Conservation (phyloP, 495 filamentous ascomycete species). For the Parachaetomium inaequale region DNA sequence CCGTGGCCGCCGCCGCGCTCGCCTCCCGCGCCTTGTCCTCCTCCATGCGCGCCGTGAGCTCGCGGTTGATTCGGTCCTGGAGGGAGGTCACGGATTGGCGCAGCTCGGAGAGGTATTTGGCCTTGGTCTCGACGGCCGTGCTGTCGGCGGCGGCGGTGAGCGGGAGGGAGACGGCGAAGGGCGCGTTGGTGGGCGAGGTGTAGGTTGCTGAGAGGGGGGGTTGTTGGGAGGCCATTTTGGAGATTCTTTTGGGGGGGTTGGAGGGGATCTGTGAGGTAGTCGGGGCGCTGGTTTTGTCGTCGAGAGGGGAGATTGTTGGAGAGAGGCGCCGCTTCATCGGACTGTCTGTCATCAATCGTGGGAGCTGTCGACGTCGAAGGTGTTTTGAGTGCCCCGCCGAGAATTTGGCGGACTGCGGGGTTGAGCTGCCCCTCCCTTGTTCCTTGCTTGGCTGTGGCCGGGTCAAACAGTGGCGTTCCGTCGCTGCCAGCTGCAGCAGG, state of each 20-base stretch:
- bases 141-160: constrained; percentile 39
- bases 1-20: constrained; percentile 21
- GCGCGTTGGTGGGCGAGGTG: constrained; percentile 50
- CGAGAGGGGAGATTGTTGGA: not conserved
- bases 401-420: constrained; percentile 12
- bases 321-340: not conserved
- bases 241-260: not conserved
- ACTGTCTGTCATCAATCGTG: not conserved
- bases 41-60: constrained; percentile 85
- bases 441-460: not conserved
- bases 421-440: constrained; percentile 8
- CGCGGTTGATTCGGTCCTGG: constrained; percentile 74
- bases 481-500: constrained; percentile 11
- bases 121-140: constrained; percentile 50
- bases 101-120: constrained; percentile 63
- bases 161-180: constrained; percentile 41
- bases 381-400: constrained; percentile 2
- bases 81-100: constrained; percentile 56
- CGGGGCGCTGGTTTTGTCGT: not conserved
- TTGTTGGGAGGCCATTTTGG: constrained; percentile 18
- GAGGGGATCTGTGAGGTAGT: not conserved
- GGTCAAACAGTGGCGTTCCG: constrained; percentile 9
- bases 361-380: not conserved
- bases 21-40: constrained; percentile 62
- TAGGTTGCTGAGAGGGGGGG: constrained; percentile 50